phyloP scores from a whole-genome alignment of 306 rosid genomes.

The Pyrus betulifolia region DNA sequence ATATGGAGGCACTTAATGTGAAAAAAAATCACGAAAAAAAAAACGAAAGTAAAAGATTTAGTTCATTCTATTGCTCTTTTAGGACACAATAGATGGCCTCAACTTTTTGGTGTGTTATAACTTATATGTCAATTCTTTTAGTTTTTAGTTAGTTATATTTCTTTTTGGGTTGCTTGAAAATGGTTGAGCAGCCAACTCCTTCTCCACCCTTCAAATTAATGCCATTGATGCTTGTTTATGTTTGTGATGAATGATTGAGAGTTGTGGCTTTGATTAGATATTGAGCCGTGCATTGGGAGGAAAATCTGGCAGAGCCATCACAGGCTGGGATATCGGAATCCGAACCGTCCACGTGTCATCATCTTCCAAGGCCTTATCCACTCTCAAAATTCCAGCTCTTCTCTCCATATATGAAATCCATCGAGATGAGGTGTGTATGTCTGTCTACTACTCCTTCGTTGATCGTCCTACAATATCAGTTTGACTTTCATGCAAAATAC shows the following conservation, averaged over 20 bases:
- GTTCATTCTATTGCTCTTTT: not conserved
- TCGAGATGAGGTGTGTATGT: constrained; percentile 63
- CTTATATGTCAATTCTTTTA: not conserved
- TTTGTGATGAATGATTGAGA: not conserved
- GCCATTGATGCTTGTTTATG: not conserved
- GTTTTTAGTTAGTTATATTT: not conserved
- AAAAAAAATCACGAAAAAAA: not conserved
- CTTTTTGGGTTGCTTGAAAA: not conserved
- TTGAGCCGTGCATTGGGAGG: constrained; percentile 83
- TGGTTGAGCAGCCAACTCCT: not conserved
- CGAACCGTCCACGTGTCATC: constrained; percentile 44
- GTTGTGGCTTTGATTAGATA: constrained; percentile 31
- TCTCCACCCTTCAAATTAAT: not conserved
- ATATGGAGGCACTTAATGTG: not conserved
- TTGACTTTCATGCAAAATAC: not conserved
- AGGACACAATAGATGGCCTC: not conserved
- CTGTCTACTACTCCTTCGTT: not conserved
- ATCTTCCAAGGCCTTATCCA: constrained; percentile 35
- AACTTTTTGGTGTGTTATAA: not conserved
- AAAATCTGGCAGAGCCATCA: constrained; percentile 50
- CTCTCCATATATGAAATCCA: constrained; percentile 67
- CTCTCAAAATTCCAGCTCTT: constrained; percentile 46
- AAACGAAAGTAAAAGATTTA: not conserved
- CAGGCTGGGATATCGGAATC: constrained; percentile 90
- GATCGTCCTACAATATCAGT: not conserved